Base-by-base conservation (phyloP, 768 basidiomycete genomes). In the Calocera viscosa region DNA sequence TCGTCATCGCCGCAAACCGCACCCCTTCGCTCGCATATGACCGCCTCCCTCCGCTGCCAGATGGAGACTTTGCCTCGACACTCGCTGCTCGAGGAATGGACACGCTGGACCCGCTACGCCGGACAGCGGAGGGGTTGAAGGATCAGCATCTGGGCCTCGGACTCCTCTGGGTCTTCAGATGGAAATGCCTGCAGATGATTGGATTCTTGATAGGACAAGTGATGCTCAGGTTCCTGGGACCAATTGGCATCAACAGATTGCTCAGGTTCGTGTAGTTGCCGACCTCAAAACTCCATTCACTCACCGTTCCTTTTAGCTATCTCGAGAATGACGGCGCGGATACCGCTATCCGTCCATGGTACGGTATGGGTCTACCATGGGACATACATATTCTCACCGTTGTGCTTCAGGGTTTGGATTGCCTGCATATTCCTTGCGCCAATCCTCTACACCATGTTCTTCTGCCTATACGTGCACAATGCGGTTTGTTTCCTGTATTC, bases 1-100 rank as follows among this genome's bases (percentile, higher is more conserved):
- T 77, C 41, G 72, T 77, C 63, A 70, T 72, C 68, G 72, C 72
- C 49, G 76, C 76, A 19, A 76, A 75, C 72, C 71, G 72, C 39
- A 64, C 60, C 0, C 70, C 74, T 28, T 64, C 74, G 0, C 67
- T 77, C 63, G 71, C 74, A 7, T 76, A 74, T 64, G 75, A 77
- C 1, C 71, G 74, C 19, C 70, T 77, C 0, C 76, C 74, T 16
- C 75, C 75, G 12, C 66, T 77, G 41, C 73, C 75, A 17, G 77
- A 77, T 64, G 73, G 73, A 60, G 77, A 78, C 67, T 49, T 69
- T 22, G 74, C 77, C 1, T 68, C 69, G 40, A 69, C 71, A 66
- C 71, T 77, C 0, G 72, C 74, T 49, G 68, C 69, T 65, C 65
- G 64, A 28, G 71, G 74, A 60, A 71, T 77, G 63, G 64, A 67